Conservation (phyloP, 2,329 filamentous ascomycete genomes). For the Colletotrichum sp. region DNA sequence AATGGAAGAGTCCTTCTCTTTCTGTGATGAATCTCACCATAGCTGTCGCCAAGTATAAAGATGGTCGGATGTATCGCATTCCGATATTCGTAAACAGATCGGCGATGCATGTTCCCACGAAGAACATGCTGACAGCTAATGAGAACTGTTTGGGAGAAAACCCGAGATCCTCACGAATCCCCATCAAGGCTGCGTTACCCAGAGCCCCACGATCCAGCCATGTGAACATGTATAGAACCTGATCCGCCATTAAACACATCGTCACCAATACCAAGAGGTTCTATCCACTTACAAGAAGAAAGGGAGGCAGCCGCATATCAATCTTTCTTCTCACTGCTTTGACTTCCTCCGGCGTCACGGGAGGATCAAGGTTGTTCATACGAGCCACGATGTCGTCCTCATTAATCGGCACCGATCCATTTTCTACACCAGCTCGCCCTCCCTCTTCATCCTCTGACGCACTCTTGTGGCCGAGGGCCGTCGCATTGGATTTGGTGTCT, state of each 20-base stretch:
- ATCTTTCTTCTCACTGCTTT: conserved; percentile 23
- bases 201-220: conserved; percentile 17
- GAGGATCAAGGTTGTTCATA: conserved; percentile 22
- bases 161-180: conserved; percentile 23
- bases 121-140: conserved; percentile 28
- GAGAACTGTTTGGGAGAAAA: conserved; percentile 25
- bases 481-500: not conserved
- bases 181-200: conserved; percentile 27
- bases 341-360: conserved; percentile 13
- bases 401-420: not conserved
- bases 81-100: conserved; percentile 9
- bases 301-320: conserved; percentile 17
- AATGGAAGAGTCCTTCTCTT: not conserved
- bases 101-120: conserved; percentile 12
- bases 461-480: not conserved
- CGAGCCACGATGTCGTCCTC: conserved; percentile 15
- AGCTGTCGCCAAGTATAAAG: conserved; percentile 6
- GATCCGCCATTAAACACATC: not conserved
- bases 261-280: not conserved
- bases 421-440: not conserved
- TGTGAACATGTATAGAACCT: conserved; percentile 14
- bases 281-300: not conserved
- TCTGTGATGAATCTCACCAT: not conserved
- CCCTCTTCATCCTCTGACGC: not conserved
- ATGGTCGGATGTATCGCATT: conserved; percentile 11